phyloP scores from a whole-genome alignment of 306 rosid species.

The Quercus agrifolia region DNA sequence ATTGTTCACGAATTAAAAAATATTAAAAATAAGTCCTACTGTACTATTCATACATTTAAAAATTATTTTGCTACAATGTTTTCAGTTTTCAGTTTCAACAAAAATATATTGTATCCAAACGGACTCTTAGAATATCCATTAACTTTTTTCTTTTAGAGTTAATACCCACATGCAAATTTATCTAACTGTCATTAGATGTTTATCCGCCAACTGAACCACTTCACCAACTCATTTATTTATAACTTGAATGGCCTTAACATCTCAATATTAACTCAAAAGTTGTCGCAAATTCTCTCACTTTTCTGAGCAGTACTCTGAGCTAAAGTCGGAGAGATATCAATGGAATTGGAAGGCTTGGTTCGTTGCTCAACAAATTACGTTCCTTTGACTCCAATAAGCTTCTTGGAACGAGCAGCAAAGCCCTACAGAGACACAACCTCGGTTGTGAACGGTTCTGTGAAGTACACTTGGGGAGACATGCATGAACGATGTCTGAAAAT shows the following conservation, averaged over 20 bases:
- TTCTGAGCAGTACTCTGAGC: not conserved
- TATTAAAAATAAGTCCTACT: too few relatives aligned
- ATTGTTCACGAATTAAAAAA: too few relatives aligned
- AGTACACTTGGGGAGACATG: slow-evolving; percentile 64
- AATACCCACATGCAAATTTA: too few relatives aligned
- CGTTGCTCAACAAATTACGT: slow-evolving; percentile 59
- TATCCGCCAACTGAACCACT: slow-evolving; percentile 9
- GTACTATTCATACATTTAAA: too few relatives aligned
- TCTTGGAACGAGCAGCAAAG: slow-evolving; percentile 74
- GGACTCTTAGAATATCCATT: accelerated
- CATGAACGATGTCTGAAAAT: slow-evolving; percentile 60
- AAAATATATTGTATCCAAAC: too few relatives aligned
- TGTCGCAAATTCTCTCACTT: slow-evolving; percentile 15
- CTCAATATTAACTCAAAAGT: not conserved
- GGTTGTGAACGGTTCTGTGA: slow-evolving; percentile 48
- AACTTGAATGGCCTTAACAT: not conserved
- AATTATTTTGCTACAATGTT: too few relatives aligned
- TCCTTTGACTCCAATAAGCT: slow-evolving; percentile 71
- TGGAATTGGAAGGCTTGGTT: slow-evolving; percentile 45
- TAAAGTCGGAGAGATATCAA: slow-evolving; percentile 45
- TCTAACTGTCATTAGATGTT: too few relatives aligned
- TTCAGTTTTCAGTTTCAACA: too few relatives aligned
- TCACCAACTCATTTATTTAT: not conserved
- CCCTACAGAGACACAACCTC: slow-evolving; percentile 55
- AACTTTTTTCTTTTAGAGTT: too few relatives aligned